phyloP scores from a whole-genome alignment of 2,329 filamentous ascomycete genomes.

The Xylariales sp. region DNA sequence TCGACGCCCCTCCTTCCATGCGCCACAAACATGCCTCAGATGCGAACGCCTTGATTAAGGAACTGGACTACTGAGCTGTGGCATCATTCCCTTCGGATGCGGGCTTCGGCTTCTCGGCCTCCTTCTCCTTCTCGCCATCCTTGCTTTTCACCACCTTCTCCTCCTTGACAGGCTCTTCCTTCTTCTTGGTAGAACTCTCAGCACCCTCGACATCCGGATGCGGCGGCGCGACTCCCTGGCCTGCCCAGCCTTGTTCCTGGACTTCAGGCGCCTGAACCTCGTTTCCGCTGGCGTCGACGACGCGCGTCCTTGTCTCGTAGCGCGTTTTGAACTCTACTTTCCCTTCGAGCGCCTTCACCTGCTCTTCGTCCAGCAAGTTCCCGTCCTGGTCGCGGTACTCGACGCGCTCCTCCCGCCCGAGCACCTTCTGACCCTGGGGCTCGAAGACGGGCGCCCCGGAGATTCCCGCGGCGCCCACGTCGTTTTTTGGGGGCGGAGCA shows the following conservation, averaged over 20 bases:
- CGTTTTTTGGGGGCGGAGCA: conserved; percentile 23
- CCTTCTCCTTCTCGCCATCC: conserved; percentile 55
- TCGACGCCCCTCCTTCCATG: no score
- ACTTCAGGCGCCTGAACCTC: conserved; percentile 57
- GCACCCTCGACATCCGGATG: conserved; percentile 59
- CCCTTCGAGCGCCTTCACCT: conserved; percentile 79
- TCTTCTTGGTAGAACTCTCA: conserved; percentile 52
- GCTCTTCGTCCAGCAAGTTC: conserved; percentile 77
- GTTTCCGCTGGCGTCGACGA: conserved; percentile 76
- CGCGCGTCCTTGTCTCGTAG: conserved; percentile 88
- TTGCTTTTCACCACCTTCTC: conserved; percentile 45
- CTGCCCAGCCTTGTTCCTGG: no score
- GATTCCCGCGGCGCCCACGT: conserved; percentile 23
- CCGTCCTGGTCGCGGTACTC: conserved; percentile 95
- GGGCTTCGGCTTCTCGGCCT: conserved; percentile 53
- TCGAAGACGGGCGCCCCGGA: conserved; percentile 46
- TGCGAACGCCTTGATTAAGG: no score
- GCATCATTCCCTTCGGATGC: conserved; percentile 60
- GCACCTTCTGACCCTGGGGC: conserved; percentile 40
- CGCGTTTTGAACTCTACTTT: conserved; percentile 94
- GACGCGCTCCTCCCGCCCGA: conserved; percentile 69
- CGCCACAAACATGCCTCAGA: no score
- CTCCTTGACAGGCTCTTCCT: conserved; percentile 25
- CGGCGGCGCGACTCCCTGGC: conserved; percentile 55
- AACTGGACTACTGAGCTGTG: no score